Percentiles rank a stretch among this genome's conserved stretches.
Evolutionary conservation across 1,284 basidiomycete species (phyloP).

Genomic region (Cryptococcus sp.): DNA sequence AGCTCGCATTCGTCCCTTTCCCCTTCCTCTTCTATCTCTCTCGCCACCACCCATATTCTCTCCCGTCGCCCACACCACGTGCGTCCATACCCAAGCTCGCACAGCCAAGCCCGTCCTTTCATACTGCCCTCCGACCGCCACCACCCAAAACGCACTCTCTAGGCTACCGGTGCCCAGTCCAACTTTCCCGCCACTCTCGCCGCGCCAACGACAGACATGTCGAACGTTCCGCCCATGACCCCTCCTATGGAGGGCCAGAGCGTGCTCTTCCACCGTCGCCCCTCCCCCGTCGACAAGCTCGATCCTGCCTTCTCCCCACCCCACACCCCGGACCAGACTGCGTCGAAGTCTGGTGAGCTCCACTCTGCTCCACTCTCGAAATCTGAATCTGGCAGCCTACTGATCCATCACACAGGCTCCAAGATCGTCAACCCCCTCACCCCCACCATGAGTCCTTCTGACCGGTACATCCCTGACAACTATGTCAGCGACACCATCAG

Average conservation of each 20-base stretch:
- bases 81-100: no score
- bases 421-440: constrained; percentile 23
- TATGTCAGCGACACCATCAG: constrained; percentile 81
- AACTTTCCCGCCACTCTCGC: neutral
- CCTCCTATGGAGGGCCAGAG: constrained; percentile 15
- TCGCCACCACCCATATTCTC: neutral
- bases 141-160: neutral
- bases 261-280: constrained; percentile 10
- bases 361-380: neutral
- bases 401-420: constrained; percentile 8
- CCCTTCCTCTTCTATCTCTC: constrained; percentile 1
- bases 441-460: constrained; percentile 26
- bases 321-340: constrained; percentile 22
- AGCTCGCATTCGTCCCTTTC: neutral
- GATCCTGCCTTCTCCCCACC: constrained; percentile 31
- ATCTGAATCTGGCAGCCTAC: neutral
- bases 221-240: constrained; percentile 10
- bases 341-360: constrained; percentile 16
- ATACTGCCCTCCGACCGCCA: neutral
- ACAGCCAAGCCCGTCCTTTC: neutral
- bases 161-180: neutral
- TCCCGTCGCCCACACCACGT: neutral
- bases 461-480: constrained; percentile 71
- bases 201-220: constrained; percentile 5
- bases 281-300: constrained; percentile 21